These are phyloP conservation scores for Hypoxylon sp. DNA, from an alignment of 2,329 filamentous ascomycete species.

Conservation along the genomic window DNA sequence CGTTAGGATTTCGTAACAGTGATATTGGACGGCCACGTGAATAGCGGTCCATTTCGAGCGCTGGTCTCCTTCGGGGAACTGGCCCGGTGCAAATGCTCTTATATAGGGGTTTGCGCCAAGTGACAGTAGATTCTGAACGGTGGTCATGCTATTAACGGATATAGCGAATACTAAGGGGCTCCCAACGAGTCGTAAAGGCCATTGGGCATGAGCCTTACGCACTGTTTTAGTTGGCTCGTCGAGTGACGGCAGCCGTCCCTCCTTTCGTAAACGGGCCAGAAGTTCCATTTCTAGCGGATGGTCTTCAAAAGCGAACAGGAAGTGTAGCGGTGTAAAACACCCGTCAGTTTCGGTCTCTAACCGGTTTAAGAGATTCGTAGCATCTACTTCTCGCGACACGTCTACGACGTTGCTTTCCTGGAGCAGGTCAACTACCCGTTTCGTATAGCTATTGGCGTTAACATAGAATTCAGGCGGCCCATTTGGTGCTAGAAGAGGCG, in stretches of 20 bases:
- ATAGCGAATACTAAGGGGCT: slow-evolving; percentile 21
- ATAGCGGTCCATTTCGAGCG: slow-evolving; percentile 23
- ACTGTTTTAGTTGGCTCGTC: slow-evolving; percentile 7
- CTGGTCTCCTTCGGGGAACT: slow-evolving; percentile 22
- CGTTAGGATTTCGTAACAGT: slow-evolving; percentile 20
- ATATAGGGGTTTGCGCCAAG: slow-evolving; percentile 22
- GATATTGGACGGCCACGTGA: slow-evolving; percentile 28
- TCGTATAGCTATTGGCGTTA: slow-evolving; percentile 7
- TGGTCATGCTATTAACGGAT: slow-evolving; percentile 11
- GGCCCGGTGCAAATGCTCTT: slow-evolving; percentile 20
- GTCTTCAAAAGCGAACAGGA: slow-evolving; percentile 15
- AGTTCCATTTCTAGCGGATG: slow-evolving; percentile 2
- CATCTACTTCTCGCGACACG: slow-evolving; percentile 18
- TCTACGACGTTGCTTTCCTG: slow-evolving; percentile 12
- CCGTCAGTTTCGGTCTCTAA: slow-evolving; percentile 5
- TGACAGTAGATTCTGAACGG: slow-evolving; percentile 18
- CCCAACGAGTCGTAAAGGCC: slow-evolving; percentile 19
- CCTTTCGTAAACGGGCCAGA: slow-evolving; percentile 1
- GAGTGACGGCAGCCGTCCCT: not conserved
- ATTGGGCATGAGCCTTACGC: slow-evolving; percentile 14
- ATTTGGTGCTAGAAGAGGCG: slow-evolving; percentile 13
- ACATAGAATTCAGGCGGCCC: slow-evolving; percentile 5
- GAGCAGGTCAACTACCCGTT: slow-evolving; percentile 10
- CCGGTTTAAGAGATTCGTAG: slow-evolving; percentile 2
- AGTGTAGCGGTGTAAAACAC: slow-evolving; percentile 7